Conservation (phyloP, 108 stramenopile genomes). For the Stephanodiscus minutulus region DNA sequence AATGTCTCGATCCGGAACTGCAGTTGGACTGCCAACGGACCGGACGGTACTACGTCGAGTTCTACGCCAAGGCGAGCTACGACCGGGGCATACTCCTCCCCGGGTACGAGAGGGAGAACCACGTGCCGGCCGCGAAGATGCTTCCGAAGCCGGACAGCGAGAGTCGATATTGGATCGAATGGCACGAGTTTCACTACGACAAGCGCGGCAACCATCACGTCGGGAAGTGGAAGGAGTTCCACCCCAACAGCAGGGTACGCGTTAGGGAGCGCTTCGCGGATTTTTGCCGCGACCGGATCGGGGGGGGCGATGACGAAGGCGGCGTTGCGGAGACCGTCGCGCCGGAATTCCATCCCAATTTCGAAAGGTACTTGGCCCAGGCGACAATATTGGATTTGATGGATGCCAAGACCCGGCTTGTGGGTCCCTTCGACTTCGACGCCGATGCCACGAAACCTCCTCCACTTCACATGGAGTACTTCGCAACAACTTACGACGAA, state of each 20-base stretch:
- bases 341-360: conserved; percentile 26
- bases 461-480: not conserved
- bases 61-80: conserved; percentile 32
- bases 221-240: conserved; percentile 30
- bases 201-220: conserved; percentile 25
- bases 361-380: conserved; percentile 14
- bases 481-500: not conserved
- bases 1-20: conserved; percentile 6
- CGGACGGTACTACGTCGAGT: conserved; percentile 43
- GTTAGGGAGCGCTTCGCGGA: conserved; percentile 18
- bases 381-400: conserved; percentile 27
- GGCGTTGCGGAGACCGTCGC: not conserved
- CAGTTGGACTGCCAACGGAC: conserved; percentile 16
- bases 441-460: not conserved
- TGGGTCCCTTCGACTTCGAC: conserved; percentile 45
- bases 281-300: not conserved
- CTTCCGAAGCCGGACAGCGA: conserved; percentile 30
- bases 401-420: conserved; percentile 18
- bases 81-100: conserved; percentile 22
- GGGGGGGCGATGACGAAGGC: not conserved
- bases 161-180: conserved; percentile 37
- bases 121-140: no score
- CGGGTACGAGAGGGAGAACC: not conserved
- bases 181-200: conserved; percentile 27
- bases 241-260: conserved; percentile 25